phyloP scores from a whole-genome alignment of 192 early-diverging fungal genomes.

The Funneliformis geosporum region DNA sequence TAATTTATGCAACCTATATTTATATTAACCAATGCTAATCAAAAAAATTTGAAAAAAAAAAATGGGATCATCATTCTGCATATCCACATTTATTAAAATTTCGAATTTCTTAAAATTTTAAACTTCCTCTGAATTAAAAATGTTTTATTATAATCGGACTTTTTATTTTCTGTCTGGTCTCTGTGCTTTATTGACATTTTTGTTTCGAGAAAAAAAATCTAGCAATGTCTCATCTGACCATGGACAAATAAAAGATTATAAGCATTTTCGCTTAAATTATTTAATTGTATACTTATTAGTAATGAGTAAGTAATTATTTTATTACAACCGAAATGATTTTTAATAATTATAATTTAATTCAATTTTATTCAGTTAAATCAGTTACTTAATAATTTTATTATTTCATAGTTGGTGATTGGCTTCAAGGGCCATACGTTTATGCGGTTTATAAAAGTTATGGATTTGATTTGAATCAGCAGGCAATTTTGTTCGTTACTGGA shows the following conservation, averaged over 20 bases:
- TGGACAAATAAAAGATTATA: conserved; percentile 12
- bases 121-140: not conserved
- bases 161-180: not conserved
- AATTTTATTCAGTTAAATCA: not conserved
- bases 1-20: too few species aligned
- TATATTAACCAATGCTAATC: too few species aligned
- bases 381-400: not conserved
- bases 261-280: conserved; percentile 30
- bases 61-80: too few species aligned
- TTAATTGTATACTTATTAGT: conserved; percentile 38
- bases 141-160: not conserved
- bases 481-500: conserved; percentile 69
- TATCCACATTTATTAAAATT: too few species aligned
- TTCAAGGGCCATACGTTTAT: conserved; percentile 68
- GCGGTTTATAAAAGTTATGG: conserved; percentile 63
- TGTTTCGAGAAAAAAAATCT: not conserved
- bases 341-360: not conserved
- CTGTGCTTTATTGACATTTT: not conserved
- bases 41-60: too few species aligned
- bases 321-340: not conserved
- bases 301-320: conserved; percentile 33
- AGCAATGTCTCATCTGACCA: not conserved
- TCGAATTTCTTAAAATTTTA: too few species aligned
- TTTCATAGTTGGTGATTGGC: conserved; percentile 49
- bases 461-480: conserved; percentile 60